Percentiles rank a stretch among this genome's conserved stretches.
phyloP scores from a whole-genome alignment of 2,329 filamentous ascomycete genomes.

The Aurifilum marmelostoma region DNA sequence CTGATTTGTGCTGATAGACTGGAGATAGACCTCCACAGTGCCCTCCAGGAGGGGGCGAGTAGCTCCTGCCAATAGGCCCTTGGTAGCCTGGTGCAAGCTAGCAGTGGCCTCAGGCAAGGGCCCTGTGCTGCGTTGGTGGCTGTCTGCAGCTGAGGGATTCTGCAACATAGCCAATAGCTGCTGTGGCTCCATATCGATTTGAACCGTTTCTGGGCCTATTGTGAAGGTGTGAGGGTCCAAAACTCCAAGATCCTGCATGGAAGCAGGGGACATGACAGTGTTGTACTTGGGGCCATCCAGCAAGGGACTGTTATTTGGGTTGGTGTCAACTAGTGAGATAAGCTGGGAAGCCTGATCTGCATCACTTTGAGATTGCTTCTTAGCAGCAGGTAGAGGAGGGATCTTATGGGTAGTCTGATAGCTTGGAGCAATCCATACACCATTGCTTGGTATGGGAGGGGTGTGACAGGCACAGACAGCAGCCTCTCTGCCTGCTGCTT shows the following conservation, averaged over 20 bases:
- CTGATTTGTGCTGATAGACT: neutral
- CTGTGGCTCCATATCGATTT: neutral
- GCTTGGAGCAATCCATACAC: neutral
- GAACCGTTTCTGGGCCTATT: too few species aligned
- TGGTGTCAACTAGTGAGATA: neutral
- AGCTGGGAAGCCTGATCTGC: neutral
- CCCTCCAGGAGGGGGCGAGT: neutral
- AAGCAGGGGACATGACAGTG: neutral
- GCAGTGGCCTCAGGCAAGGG: neutral
- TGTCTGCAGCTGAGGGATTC: neutral
- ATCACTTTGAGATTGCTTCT: neutral
- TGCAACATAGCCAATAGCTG: neutral
- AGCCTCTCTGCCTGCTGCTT: neutral
- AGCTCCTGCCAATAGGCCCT: neutral
- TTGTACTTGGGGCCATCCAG: neutral
- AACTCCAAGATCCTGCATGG: neutral
- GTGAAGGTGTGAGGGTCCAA: neutral
- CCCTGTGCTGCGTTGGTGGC: neutral
- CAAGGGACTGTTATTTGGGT: neutral
- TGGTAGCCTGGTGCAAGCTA: neutral
- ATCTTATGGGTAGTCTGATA: neutral
- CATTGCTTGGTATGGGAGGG: neutral
- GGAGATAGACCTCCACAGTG: neutral
- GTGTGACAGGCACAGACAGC: neutral
- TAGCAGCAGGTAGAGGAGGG: neutral